Base-by-base conservation (phyloP, 2,329 filamentous ascomycete species). In the Scytalidium sp. region DNA sequence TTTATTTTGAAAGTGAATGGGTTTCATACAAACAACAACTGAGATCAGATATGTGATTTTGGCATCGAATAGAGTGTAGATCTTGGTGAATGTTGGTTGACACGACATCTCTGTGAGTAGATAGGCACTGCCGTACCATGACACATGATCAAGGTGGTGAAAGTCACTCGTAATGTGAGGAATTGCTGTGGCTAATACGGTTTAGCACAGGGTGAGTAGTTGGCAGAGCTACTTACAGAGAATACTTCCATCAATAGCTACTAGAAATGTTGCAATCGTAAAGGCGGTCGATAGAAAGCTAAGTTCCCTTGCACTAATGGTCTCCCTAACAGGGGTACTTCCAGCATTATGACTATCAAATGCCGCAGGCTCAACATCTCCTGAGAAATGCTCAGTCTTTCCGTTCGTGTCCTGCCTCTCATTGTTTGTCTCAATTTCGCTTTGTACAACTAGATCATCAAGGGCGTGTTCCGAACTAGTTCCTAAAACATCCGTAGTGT, bases 111-210 rank as follows among this genome's bases (percentile, higher is more conserved):
- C 58, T 1, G 64, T 58, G 21, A 69, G 59, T 3, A 65, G 50
- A 47, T 65, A 68, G 1, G 64, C 60, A 17, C 61, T 60, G 32
- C 56, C 59, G 52, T 69, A 69, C 65, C 67, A 69, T 13, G 65
- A 64, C 8, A 68, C 59, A 50, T 69, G 62, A 32, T 61, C 52
- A 13, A 67, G 59, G 22, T 61, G 63, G 15, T 68, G 61, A 49
- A 70, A 70, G 19, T 63, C 60, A 15, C 53, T 49, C 2, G 66
- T 70, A 27, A 71, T 70, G 27, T 63, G 62, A 6, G 69, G 68
- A 27, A 70, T 67, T 8, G 68, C 68, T 20, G 63, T 67, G 5
- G 62, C 62, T 47, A n/a, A 29, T 29, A 29, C 13, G 25, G 25
- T 8, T 29, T 29, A 29, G 25, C 13, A 8, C 13, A 13, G 25